Percentiles rank a stretch among this genome's conserved stretches.
Conservation (phyloP, 2,329 filamentous ascomycete species). For the Fusarium vanettenii region DNA sequence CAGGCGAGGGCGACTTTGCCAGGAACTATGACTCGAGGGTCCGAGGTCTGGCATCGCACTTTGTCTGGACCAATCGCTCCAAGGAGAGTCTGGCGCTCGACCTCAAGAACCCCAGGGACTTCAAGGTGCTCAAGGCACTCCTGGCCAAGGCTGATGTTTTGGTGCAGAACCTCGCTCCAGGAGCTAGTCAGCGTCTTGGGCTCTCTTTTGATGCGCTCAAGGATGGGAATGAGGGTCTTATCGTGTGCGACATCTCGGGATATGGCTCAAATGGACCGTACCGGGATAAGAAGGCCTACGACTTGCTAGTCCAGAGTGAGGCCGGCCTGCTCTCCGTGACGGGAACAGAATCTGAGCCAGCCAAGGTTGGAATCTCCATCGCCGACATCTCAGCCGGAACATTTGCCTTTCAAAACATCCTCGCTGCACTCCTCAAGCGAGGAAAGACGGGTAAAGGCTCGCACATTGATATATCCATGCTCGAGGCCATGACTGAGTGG, state of each 20-base stretch:
- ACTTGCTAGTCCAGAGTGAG: slow-evolving; percentile 66
- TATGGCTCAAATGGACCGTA: slow-evolving; percentile 65
- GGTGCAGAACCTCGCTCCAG: slow-evolving; percentile 65
- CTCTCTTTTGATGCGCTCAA: slow-evolving; percentile 58
- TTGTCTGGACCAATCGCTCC: slow-evolving; percentile 66
- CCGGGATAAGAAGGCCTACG: slow-evolving; percentile 66
- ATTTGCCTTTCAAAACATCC: slow-evolving; percentile 63
- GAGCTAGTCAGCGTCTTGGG: slow-evolving; percentile 59
- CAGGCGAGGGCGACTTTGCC: slow-evolving; percentile 63
- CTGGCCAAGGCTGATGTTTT: slow-evolving; percentile 60
- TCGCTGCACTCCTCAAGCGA: slow-evolving; percentile 61
- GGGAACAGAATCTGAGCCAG: slow-evolving; percentile 55
- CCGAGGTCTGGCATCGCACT: slow-evolving; percentile 62
- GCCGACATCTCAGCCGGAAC: slow-evolving; percentile 66
- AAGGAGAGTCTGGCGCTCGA: slow-evolving; percentile 65
- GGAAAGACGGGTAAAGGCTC: slow-evolving; percentile 60
- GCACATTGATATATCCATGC: slow-evolving; percentile 67
- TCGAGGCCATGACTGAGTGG: slow-evolving; percentile 69
- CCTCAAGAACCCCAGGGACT: slow-evolving; percentile 57
- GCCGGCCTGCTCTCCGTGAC: slow-evolving; percentile 64
- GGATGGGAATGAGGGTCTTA: slow-evolving; percentile 55
- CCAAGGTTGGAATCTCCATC: slow-evolving; percentile 65
- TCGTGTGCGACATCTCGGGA: slow-evolving; percentile 67
- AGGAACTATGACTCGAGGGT: slow-evolving; percentile 63
- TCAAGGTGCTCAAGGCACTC: slow-evolving; percentile 56